These are phyloP conservation scores for Tulasnella sp. DNA, from an alignment of 768 basidiomycete genomes.

Conservation along the genomic window DNA sequence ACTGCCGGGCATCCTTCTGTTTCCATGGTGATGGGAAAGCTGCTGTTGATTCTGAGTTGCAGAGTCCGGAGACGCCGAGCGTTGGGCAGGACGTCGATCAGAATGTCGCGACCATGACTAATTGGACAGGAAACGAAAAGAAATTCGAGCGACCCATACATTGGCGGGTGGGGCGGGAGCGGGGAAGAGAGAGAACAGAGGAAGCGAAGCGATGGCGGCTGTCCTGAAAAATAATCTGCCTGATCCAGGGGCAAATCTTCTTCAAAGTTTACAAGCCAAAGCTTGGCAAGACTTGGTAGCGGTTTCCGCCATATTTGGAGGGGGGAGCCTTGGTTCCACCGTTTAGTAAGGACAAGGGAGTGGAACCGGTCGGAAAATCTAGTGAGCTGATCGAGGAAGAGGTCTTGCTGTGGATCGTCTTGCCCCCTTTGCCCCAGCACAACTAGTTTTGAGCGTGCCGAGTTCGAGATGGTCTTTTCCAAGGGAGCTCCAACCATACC, in stretches of 20 bases:
- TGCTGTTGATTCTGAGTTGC: not conserved
- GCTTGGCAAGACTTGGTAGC: not conserved
- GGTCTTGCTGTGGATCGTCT: not conserved
- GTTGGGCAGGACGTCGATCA: not conserved
- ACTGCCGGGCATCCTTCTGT: not conserved
- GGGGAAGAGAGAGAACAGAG: not conserved
- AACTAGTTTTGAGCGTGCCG: not conserved
- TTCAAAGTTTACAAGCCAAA: slow-evolving; percentile 3
- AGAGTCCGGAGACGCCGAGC: not conserved
- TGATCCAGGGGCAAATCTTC: not conserved
- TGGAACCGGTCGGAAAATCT: not conserved
- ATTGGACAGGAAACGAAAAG: not conserved
- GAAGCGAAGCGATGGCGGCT: not conserved
- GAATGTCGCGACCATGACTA: not conserved
- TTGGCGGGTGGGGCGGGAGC: not conserved
- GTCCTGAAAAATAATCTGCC: not conserved
- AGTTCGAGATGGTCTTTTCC: not conserved
- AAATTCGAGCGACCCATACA: not conserved
- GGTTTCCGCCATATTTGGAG: not conserved
- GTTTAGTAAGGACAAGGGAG: not conserved
- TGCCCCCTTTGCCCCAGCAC: not conserved
- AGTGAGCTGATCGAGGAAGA: not conserved
- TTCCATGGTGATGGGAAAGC: not conserved
- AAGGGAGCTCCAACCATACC: not conserved
- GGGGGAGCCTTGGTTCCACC: not conserved